phyloP scores from a whole-genome alignment of 2,329 filamentous ascomycete species.

The Trichoderma breve region DNA sequence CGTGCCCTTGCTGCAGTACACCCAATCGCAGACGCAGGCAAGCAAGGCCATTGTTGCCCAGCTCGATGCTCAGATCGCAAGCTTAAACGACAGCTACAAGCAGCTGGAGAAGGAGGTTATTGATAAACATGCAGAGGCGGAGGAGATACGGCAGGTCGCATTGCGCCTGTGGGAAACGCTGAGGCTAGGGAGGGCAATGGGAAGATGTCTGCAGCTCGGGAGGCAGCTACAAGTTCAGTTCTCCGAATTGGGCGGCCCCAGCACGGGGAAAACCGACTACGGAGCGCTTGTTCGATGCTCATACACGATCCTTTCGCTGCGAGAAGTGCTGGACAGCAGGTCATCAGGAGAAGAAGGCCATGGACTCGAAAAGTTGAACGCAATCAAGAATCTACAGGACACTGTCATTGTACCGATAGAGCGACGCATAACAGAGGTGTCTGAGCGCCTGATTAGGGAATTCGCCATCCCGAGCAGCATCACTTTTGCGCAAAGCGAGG shows the following conservation, averaged over 20 bases:
- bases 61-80: constrained; percentile 76
- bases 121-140: constrained; percentile 79
- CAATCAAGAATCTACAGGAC: constrained; percentile 67
- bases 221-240: constrained; percentile 86
- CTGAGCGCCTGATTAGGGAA: constrained; percentile 77
- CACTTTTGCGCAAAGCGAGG: constrained; percentile 67
- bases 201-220: constrained; percentile 75
- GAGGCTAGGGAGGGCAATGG: constrained; percentile 71
- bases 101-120: constrained; percentile 84
- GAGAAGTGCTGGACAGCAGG: constrained; percentile 68
- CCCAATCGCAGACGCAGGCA: constrained; percentile 68
- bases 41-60: constrained; percentile 70
- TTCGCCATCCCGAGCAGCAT: constrained; percentile 65
- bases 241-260: constrained; percentile 53
- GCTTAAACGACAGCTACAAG: constrained; percentile 79
- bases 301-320: constrained; percentile 72
- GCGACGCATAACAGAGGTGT: constrained; percentile 66
- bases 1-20: constrained; percentile 75
- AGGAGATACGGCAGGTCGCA: constrained; percentile 75
- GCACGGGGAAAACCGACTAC: constrained; percentile 66
- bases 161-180: constrained; percentile 79
- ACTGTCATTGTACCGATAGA: constrained; percentile 71
- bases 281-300: constrained; percentile 78
- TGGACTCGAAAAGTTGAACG: constrained; percentile 70
- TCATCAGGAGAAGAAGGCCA: constrained; percentile 71